phyloP scores from a whole-genome alignment of 2,329 filamentous ascomycete genomes.

The Periconia sp. region DNA sequence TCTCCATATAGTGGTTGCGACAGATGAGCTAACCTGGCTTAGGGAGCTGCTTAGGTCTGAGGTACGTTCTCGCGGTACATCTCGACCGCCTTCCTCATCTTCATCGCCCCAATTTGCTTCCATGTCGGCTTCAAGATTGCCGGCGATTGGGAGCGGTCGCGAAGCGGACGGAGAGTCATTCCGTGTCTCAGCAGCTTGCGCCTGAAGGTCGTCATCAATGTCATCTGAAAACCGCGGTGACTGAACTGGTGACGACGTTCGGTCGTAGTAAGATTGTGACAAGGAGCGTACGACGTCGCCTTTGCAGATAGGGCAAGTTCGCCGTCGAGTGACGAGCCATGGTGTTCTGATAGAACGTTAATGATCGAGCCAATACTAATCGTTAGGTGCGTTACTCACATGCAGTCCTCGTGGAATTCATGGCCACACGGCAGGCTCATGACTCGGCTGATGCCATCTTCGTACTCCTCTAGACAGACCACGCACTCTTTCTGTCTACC shows the following conservation, averaged over 20 bases:
- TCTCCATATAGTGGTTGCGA: constrained; percentile 43
- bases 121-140: constrained; percentile 28
- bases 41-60: constrained; percentile 30
- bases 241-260: constrained; percentile 25
- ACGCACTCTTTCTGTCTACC: constrained; percentile 84
- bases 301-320: constrained; percentile 99
- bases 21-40: constrained; percentile 38
- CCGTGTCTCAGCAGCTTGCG: constrained; percentile 51
- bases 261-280: constrained; percentile 41
- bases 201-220: constrained; percentile 52
- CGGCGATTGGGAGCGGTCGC: constrained; percentile 50
- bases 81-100: constrained; percentile 42
- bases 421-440: constrained; percentile 98
- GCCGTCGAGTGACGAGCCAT: constrained; percentile 91
- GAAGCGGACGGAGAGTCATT: constrained; percentile 59
- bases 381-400: constrained; percentile 68
- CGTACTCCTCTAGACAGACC: constrained; percentile 94
- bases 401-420: constrained; percentile 98
- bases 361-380: constrained; percentile 23
- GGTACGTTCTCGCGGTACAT: constrained; percentile 18
- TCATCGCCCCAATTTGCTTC: constrained; percentile 48
- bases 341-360: constrained; percentile 70
- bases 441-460: constrained; percentile 90
- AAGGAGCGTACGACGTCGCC: constrained; percentile 79
- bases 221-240: constrained; percentile 49